Base-by-base conservation (phyloP, 768 basidiomycete species). In the Amanita subjunquillea region DNA sequence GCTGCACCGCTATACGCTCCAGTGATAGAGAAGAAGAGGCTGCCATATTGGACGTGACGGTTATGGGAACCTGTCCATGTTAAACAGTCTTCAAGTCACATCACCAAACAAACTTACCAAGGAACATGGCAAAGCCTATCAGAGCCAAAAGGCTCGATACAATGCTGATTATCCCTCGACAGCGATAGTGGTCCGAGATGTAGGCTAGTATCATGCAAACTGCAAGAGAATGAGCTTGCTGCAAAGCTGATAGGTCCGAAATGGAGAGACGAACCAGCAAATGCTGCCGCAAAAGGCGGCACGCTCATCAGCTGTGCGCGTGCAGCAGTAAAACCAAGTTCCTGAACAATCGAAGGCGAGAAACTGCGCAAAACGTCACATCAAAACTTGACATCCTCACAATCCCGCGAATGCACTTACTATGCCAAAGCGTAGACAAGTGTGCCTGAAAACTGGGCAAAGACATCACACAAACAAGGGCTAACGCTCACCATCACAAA, bases 321-420 rank as follows among this genome's bases (percentile, higher is more conserved):
- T 27, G 27, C 27, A 27, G 27, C 27, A 6, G 27, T 72, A 61
- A 75, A 83, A 17, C 83, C 83, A 2, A 85, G 72, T 13, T 71
- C 69, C 29, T 77, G 69, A 4, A 90, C 78, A 63, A 91, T 86
- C 3, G 83, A 82, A 4, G 87, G 87, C 6, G 79, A 69, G 65
- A 91, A 89, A 58, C 86, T 80, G 44, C 17, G 17, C 50, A 55
- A 23, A 3, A 30, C 29, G 29, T 7, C 6, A 30, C 4, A 34
- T 36, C 20, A 5, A 47, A 27, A 27, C 27, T 5, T 27, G 27
- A 44, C 48, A 25, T 39, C 48, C 23, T 53, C 36, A 30, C 29
- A 30, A 23, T 53, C 45, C 34, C 13, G 53, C 34, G 41, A 46
- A 38, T 29, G 36, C 15, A 67, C 72, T 57, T 59, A 78, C 78